Conservation (phyloP, 345 rosid species). For the Salix arbutifolia region DNA sequence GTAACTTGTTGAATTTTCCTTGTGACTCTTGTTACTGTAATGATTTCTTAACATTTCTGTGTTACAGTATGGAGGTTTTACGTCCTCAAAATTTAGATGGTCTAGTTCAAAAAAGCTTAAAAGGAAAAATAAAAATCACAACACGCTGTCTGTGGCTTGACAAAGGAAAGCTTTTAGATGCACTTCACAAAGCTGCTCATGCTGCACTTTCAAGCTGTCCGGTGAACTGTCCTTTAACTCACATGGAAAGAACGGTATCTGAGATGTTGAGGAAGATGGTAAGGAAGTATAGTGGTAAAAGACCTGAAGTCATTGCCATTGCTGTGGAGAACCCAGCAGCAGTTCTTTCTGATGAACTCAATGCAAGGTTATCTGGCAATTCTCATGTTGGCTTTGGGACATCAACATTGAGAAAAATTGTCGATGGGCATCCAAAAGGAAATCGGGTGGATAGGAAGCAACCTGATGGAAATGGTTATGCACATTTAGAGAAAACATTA, state of each 20-base stretch:
- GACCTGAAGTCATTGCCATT: conserved; percentile 86
- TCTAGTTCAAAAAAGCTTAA: conserved; percentile 43
- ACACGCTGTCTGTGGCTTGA: conserved; percentile 98
- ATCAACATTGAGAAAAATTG: conserved; percentile 51
- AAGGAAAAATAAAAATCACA: conserved; percentile 89
- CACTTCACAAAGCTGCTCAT: conserved; percentile 87
- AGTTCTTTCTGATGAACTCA: conserved; percentile 69
- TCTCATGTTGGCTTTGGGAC: conserved; percentile 49
- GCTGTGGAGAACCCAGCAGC: conserved; percentile 78
- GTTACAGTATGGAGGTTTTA: conserved; percentile 80
- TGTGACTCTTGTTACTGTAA: neutral
- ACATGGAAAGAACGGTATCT: conserved; percentile 85
- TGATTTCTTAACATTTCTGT: conserved; percentile 18
- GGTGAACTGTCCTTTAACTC: conserved; percentile 73
- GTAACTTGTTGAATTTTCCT: neutral
- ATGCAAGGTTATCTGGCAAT: conserved; percentile 56
- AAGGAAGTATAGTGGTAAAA: conserved; percentile 87
- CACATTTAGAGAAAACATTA: conserved; percentile 19
- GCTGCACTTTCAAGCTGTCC: conserved; percentile 92
- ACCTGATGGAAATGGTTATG: conserved; percentile 25
- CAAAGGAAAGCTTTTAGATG: conserved; percentile 88
- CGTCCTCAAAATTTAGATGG: conserved; percentile 57
- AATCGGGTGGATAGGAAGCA: conserved; percentile 27
- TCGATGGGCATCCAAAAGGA: conserved; percentile 40
- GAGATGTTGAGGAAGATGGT: conserved; percentile 89